Conservation (phyloP, 257 asterid genomes). For the Forsythia viridissima region DNA sequence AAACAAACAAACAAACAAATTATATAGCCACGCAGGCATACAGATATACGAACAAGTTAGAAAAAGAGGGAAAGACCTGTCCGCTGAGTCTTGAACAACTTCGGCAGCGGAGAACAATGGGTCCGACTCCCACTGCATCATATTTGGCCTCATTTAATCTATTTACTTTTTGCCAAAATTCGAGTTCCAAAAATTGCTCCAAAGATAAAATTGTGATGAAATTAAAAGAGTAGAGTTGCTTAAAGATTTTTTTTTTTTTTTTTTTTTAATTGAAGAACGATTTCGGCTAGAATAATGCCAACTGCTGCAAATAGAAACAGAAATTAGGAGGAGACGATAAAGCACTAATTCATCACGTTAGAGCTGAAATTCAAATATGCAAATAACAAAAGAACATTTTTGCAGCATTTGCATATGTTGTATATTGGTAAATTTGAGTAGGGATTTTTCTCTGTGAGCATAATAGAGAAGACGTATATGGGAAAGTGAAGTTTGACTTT, state of each 20-base stretch:
- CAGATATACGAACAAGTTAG: not conserved
- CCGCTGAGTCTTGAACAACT: conserved; percentile 51
- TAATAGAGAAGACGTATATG: no score
- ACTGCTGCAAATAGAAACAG: not conserved
- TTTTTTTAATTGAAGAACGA: not conserved
- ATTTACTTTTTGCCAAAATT: not conserved
- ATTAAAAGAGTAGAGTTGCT: not conserved
- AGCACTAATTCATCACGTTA: not conserved
- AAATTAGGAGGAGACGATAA: not conserved
- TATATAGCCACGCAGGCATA: not conserved
- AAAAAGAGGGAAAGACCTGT: conserved; percentile 35
- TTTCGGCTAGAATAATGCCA: not conserved
- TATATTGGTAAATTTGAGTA: no score
- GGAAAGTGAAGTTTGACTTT: no score
- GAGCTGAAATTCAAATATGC: not conserved
- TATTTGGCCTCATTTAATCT: conserved; percentile 17
- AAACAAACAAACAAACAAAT: not conserved
- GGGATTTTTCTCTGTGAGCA: no score
- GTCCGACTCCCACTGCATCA: conserved; percentile 49
- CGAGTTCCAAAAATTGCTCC: not conserved
- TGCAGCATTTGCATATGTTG: no score
- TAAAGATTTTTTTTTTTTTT: no score
- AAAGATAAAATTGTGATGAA: not conserved
- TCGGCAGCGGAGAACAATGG: conserved; percentile 50
- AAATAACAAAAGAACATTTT: no score